Percentiles rank a stretch among this genome's conserved stretches.
Evolutionary conservation across 2,329 filamentous ascomycete species (phyloP).

Genomic region (Apiospora phragmitis): DNA sequence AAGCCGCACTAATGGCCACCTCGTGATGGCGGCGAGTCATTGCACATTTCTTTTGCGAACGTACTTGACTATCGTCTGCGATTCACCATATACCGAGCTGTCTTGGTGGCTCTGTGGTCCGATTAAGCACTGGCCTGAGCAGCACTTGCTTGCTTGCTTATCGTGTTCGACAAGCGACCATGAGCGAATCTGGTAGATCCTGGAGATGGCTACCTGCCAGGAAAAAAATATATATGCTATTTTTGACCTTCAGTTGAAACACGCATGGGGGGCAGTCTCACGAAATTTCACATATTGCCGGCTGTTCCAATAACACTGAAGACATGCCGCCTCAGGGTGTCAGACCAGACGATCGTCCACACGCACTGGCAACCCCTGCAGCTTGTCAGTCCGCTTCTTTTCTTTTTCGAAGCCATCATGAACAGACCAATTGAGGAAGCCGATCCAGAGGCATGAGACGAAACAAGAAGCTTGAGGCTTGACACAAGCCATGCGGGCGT

Average conservation of each 20-base stretch:
- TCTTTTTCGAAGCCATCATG: background rate
- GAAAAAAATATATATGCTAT: background rate
- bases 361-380: background rate
- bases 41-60: background rate
- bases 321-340: slow-evolving; percentile 4
- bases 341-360: slow-evolving; percentile 1
- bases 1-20: background rate
- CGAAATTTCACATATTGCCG: slow-evolving; percentile 2
- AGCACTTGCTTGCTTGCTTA: background rate
- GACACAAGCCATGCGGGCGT: background rate
- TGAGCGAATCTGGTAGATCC: background rate
- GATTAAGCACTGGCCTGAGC: background rate
- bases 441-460: background rate
- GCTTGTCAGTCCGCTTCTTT: background rate
- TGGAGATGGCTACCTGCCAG: background rate
- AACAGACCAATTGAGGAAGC: background rate
- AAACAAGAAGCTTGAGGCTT: background rate
- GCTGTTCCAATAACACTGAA: slow-evolving; percentile 5
- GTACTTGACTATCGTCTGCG: background rate
- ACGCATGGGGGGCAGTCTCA: slow-evolving; percentile 3
- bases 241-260: slow-evolving; percentile 7
- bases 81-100: background rate
- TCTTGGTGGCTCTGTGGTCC: background rate
- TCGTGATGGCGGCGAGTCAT: background rate
- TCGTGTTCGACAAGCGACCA: background rate